phyloP scores from a whole-genome alignment of 345 rosid genomes.

The Tarenaya hassleriana region DNA sequence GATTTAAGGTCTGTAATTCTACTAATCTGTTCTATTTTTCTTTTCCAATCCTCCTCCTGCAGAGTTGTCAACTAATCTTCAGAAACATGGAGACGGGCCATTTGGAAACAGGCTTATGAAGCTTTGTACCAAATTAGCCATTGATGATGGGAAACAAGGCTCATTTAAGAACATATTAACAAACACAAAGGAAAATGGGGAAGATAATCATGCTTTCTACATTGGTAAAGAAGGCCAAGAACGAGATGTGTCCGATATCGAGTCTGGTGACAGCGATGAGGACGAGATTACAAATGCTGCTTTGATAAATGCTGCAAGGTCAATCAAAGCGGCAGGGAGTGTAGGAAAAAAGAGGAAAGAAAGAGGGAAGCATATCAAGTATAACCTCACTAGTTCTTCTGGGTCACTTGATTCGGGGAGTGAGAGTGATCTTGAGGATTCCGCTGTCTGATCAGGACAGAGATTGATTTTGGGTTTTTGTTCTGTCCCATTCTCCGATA shows the following conservation, averaged over 20 bases:
- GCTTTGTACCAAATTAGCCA: neutral
- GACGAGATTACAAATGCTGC: neutral
- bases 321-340: neutral
- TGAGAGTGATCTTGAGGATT: neutral
- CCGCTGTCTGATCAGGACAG: neutral
- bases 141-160: neutral
- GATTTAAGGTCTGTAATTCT: no score
- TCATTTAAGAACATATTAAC: neutral
- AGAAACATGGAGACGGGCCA: constrained; percentile 2
- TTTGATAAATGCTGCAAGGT: neutral
- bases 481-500: no score
- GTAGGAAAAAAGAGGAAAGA: neutral
- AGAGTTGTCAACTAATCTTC: neutral
- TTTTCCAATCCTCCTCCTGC: neutral
- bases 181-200: neutral
- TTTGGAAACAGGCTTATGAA: neutral
- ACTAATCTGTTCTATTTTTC: neutral
- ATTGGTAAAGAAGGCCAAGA: neutral
- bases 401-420: neutral
- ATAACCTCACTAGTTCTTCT: neutral
- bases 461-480: no score
- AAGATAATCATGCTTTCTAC: neutral
- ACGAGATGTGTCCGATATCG: neutral
- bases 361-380: neutral
- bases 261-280: neutral